Evolutionary conservation across 1,139 yeast genomes (phyloP).

Genomic region (Candida smagusa): DNA sequence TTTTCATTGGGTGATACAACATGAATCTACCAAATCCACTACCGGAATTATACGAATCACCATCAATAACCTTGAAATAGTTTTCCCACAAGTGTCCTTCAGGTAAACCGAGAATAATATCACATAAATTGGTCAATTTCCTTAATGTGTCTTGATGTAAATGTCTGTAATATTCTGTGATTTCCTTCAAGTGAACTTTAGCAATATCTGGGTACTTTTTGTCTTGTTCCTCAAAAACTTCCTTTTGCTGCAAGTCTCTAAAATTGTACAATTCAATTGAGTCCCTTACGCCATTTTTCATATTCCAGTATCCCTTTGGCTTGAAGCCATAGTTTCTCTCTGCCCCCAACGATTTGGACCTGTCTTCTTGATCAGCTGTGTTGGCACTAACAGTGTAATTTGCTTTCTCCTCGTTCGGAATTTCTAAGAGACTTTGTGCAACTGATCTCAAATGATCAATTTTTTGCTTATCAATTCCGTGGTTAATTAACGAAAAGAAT

Average conservation of each 20-base stretch:
- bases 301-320: slow-evolving; percentile 45
- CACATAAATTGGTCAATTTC: slow-evolving; percentile 25
- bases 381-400: slow-evolving; percentile 38
- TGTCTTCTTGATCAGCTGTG: slow-evolving; percentile 29
- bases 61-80: slow-evolving; percentile 23
- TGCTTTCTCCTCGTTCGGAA: slow-evolving; percentile 41
- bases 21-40: slow-evolving; percentile 33
- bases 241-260: slow-evolving; percentile 30
- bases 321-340: slow-evolving; percentile 47
- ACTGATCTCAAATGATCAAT: slow-evolving; percentile 32
- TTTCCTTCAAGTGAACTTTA: slow-evolving; percentile 23
- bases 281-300: slow-evolving; percentile 40
- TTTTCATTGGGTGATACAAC: slow-evolving; percentile 28
- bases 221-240: slow-evolving; percentile 15
- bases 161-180: slow-evolving; percentile 24
- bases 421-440: slow-evolving; percentile 35
- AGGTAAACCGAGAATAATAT: slow-evolving; percentile 29
- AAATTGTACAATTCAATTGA: slow-evolving; percentile 41
- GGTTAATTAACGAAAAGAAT: slow-evolving; percentile 40
- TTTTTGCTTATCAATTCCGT: slow-evolving; percentile 28
- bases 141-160: slow-evolving; percentile 23
- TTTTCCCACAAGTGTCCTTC: slow-evolving; percentile 32
- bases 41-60: slow-evolving; percentile 24
- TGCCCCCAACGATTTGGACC: slow-evolving; percentile 35
- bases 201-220: slow-evolving; percentile 26